phyloP scores from a whole-genome alignment of 1,139 yeast species.

The Wickerhamomyces sp. region DNA sequence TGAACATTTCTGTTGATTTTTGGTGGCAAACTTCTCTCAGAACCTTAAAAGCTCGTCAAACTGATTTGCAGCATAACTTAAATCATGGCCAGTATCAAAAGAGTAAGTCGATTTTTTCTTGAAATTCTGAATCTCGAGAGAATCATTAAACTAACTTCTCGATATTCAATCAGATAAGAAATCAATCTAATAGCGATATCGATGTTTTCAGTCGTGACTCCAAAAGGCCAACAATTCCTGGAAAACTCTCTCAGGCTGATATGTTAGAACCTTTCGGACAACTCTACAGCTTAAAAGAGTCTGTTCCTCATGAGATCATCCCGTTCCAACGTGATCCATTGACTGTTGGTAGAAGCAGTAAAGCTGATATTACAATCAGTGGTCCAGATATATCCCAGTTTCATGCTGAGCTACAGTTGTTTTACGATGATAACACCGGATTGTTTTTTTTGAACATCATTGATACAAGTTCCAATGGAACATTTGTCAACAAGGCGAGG shows the following conservation, averaged over 20 bases:
- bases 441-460: slow-evolving; percentile 41
- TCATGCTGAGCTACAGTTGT: slow-evolving; percentile 50
- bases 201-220: too few species aligned
- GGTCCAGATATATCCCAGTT: slow-evolving; percentile 64
- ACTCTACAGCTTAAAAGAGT: slow-evolving; percentile 13
- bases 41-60: too few species aligned
- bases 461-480: slow-evolving; percentile 65
- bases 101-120: slow-evolving; percentile 3
- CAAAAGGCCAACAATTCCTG: too few species aligned
- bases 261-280: slow-evolving; percentile 10
- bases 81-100: slow-evolving; percentile 4
- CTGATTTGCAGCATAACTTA: slow-evolving; percentile 8
- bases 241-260: too few species aligned
- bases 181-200: too few species aligned
- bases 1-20: too few species aligned
- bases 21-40: neutral
- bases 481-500: slow-evolving; percentile 53
- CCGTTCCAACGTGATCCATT: slow-evolving; percentile 5
- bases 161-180: too few species aligned
- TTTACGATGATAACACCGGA: slow-evolving; percentile 30
- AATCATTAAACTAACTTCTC: too few species aligned
- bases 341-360: slow-evolving; percentile 54
- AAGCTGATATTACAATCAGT: slow-evolving; percentile 50
- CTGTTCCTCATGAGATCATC: slow-evolving; percentile 5
- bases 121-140: too few species aligned